Evolutionary conservation across 2,329 filamentous ascomycete species (phyloP).

Genomic region (Lasiodiplodia citricola): DNA sequence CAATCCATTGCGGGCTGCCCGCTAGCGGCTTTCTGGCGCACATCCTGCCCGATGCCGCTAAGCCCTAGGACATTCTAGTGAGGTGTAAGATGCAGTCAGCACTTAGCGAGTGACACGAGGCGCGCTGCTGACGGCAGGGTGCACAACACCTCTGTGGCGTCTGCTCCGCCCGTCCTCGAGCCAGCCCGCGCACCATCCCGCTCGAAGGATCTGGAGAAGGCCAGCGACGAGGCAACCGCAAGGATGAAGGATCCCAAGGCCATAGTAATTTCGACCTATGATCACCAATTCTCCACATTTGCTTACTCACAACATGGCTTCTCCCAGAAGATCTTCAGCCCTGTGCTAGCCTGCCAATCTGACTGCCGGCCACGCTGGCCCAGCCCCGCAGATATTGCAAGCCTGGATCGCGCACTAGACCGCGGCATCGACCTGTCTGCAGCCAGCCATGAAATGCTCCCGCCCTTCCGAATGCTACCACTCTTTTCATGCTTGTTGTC

Average conservation of each 20-base stretch:
- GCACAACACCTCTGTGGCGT: conserved; percentile 15
- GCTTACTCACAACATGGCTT: conserved; percentile 11
- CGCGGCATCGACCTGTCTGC: conserved; percentile 8
- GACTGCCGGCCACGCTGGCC: not conserved
- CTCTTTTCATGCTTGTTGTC: not conserved
- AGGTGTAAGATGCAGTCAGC: conserved; percentile 28
- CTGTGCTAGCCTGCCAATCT: not conserved
- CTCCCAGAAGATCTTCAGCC: conserved; percentile 15
- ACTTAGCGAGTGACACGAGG: conserved; percentile 28
- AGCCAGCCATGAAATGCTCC: not conserved
- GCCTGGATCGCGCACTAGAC: conserved; percentile 5
- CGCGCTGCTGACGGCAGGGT: conserved; percentile 25
- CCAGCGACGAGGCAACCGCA: not conserved
- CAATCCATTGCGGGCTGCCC: conserved; percentile 14
- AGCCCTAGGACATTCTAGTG: conserved; percentile 25
- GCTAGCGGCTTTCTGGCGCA: conserved; percentile 15
- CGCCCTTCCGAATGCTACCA: conserved; percentile 7
- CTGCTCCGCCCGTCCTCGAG: conserved; percentile 1
- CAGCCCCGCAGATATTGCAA: conserved; percentile 8
- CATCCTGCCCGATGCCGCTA: conserved; percentile 23
- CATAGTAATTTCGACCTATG: conserved; percentile 13
- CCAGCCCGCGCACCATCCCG: not conserved
- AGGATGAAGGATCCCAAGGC: conserved; percentile 7
- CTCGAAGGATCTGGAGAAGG: conserved; percentile 5
- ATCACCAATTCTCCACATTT: not conserved